Evolutionary conservation across 2,329 filamentous ascomycete species (phyloP).

Genomic region (Thelonectria blattea): DNA sequence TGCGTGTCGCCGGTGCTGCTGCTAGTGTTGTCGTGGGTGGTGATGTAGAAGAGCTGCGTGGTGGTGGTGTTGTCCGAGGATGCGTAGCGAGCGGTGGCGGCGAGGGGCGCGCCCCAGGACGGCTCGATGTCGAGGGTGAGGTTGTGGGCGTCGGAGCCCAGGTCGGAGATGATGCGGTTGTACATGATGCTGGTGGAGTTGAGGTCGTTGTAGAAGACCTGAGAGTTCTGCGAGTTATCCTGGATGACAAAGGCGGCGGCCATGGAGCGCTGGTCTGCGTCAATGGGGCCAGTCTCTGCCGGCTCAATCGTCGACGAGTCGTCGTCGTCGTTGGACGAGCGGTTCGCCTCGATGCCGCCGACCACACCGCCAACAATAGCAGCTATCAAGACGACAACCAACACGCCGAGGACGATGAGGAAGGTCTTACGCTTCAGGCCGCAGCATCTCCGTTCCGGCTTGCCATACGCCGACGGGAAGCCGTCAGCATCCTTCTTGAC

Average conservation of each 20-base stretch:
- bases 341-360: constrained; percentile 19
- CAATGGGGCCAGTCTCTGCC: constrained; percentile 25
- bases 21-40: neutral
- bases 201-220: constrained; percentile 34
- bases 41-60: constrained; percentile 28
- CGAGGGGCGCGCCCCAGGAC: constrained; percentile 28
- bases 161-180: constrained; percentile 18
- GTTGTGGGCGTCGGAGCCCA: constrained; percentile 17
- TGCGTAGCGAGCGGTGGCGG: constrained; percentile 16
- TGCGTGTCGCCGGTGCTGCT: constrained; percentile 13
- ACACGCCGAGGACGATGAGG: constrained; percentile 22
- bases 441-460: constrained; percentile 17
- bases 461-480: constrained; percentile 12
- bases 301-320: neutral
- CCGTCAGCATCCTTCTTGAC: constrained; percentile 3
- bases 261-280: constrained; percentile 23
- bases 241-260: constrained; percentile 19
- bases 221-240: constrained; percentile 20
- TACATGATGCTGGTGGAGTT: constrained; percentile 25
- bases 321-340: neutral
- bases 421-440: constrained; percentile 28
- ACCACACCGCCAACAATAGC: constrained; percentile 28
- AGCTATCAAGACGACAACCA: constrained; percentile 24
- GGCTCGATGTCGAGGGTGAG: constrained; percentile 28
- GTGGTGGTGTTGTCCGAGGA: constrained; percentile 7